A percentile compares a stretch with the other conserved stretches of the same genome.
Evolutionary conservation across 2,329 filamentous ascomycete species (phyloP).

Genomic region (Erysiphe pulchra): DNA sequence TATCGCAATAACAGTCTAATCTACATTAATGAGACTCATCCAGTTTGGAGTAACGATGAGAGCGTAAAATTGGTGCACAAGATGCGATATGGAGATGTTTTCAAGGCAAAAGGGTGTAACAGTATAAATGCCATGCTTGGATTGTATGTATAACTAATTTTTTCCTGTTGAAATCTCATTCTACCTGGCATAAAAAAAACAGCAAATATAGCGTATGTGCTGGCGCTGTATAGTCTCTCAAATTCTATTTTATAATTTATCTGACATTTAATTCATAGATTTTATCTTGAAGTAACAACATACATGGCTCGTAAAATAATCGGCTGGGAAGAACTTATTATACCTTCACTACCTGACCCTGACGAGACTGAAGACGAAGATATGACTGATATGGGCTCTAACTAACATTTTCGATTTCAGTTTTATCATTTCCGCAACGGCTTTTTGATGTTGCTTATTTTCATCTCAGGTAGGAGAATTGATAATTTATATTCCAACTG

Average conservation of each 20-base stretch:
- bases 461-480: too few species aligned
- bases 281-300: constrained; percentile 23
- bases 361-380: constrained; percentile 6
- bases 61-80: constrained; percentile 32
- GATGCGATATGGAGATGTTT: constrained; percentile 31
- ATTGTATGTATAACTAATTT: not conserved
- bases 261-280: constrained; percentile 10
- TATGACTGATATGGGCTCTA: constrained; percentile 1
- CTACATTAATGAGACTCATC: constrained; percentile 50
- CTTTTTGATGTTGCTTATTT: too few species aligned
- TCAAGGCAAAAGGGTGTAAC: constrained; percentile 18
- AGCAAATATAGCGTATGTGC: constrained; percentile 19
- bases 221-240: constrained; percentile 21
- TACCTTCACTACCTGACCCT: constrained; percentile 1
- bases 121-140: not conserved
- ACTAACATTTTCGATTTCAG: too few species aligned
- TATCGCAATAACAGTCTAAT: constrained; percentile 62
- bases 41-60: constrained; percentile 44
- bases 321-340: constrained; percentile 4
- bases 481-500: too few species aligned
- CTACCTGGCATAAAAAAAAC: constrained; percentile 1
- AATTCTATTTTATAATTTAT: constrained; percentile 6
- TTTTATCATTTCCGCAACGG: too few species aligned
- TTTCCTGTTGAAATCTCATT: not conserved
- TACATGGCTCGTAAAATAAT: constrained; percentile 19